A percentile compares a stretch with the other conserved stretches of the same genome.
Conservation (phyloP, 345 rosid species). For the Microthlaspi erraticum region DNA sequence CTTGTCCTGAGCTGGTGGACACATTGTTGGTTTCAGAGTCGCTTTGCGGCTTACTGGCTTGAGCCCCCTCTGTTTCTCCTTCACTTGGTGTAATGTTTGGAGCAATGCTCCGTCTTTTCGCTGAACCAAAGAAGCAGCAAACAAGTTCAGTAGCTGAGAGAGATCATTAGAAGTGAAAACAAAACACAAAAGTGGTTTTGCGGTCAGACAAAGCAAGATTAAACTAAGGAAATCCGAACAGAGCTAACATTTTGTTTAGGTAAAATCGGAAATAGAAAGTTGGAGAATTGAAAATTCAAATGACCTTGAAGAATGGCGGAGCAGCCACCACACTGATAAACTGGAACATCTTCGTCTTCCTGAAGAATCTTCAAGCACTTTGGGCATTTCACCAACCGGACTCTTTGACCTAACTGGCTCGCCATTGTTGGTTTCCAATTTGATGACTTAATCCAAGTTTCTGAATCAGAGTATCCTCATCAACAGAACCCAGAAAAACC, state of each 20-base stretch:
- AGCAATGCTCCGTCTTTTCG: slow-evolving; percentile 52
- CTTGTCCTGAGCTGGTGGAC: slow-evolving; percentile 44
- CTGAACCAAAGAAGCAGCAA: slow-evolving; percentile 50
- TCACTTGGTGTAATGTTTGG: slow-evolving; percentile 41
- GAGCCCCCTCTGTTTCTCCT: slow-evolving; percentile 43
- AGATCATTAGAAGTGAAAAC: background rate
- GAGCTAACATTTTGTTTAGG: background rate
- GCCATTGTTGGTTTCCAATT: slow-evolving; percentile 47
- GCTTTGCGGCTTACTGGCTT: slow-evolving; percentile 26
- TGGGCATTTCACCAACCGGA: slow-evolving; percentile 78
- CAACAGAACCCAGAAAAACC: slow-evolving; percentile 1
- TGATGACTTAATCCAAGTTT: slow-evolving; percentile 9
- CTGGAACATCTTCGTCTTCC: slow-evolving; percentile 60
- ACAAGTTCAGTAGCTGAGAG: slow-evolving; percentile 19
- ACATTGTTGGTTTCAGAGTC: slow-evolving; percentile 45
- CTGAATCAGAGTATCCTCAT: slow-evolving; percentile 15
- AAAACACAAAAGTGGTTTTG: background rate
- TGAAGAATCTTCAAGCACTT: slow-evolving; percentile 62
- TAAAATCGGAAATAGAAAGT: slow-evolving; percentile 22
- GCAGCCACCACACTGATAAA: slow-evolving; percentile 79
- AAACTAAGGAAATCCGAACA: background rate
- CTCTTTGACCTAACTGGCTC: slow-evolving; percentile 39
- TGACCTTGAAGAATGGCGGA: slow-evolving; percentile 67
- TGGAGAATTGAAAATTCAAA: background rate
- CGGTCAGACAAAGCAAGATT: slow-evolving; percentile 17